A percentile compares a stretch with the other conserved stretches of the same genome.
These are phyloP conservation scores for Hypholoma sublateritium DNA, from an alignment of 768 basidiomycete species.

Conservation along the genomic window DNA sequence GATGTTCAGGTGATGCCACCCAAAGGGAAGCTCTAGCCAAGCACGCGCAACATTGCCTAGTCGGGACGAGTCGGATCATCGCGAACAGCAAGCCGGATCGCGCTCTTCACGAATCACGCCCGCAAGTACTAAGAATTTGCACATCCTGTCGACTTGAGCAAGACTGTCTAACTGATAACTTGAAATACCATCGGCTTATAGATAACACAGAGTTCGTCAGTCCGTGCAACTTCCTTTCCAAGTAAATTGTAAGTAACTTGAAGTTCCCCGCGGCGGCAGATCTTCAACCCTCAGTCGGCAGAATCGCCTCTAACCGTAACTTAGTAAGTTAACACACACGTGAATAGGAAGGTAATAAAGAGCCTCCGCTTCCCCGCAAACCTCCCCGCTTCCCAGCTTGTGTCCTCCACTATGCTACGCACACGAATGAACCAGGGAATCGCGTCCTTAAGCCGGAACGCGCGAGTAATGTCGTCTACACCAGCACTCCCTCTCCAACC, in stretches of 20 bases:
- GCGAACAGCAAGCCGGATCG: not conserved
- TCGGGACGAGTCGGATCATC: not conserved
- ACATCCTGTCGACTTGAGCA: not conserved
- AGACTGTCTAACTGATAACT: no score
- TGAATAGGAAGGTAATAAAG: not conserved
- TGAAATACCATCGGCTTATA: no score
- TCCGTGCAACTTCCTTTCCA: no score
- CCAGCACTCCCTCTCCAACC: constrained; percentile 53
- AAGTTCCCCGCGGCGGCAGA: not conserved
- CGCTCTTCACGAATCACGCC: not conserved
- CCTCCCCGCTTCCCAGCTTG: not conserved
- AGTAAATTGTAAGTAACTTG: no score
- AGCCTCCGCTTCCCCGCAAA: not conserved
- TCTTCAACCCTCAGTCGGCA: not conserved
- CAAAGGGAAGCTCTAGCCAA: not conserved
- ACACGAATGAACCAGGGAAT: constrained; percentile 26
- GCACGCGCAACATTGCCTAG: not conserved
- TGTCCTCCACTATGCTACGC: constrained; percentile 25
- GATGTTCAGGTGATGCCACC: not conserved
- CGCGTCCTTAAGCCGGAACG: constrained; percentile 23
- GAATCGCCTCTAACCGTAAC: not conserved
- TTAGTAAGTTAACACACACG: not conserved
- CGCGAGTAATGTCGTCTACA: constrained; percentile 40
- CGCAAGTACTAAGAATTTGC: no score
- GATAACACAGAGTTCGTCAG: no score